These are phyloP conservation scores for Fusarium camptoceras DNA, from an alignment of 2,329 filamentous ascomycete genomes.

Conservation along the genomic window DNA sequence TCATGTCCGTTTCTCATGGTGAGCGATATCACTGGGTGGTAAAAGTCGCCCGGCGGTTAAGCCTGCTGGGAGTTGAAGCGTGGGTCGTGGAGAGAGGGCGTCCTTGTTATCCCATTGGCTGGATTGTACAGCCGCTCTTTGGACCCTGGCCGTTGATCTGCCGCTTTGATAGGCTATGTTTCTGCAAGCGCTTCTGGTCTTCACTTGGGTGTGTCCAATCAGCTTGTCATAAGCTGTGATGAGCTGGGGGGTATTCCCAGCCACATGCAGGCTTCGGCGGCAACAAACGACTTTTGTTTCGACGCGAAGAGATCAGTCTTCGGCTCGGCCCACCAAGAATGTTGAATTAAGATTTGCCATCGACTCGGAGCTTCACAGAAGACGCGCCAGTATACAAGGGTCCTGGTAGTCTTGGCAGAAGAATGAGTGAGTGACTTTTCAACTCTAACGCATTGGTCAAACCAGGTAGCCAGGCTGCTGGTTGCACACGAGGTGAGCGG, in stretches of 20 bases:
- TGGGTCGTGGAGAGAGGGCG: slow-evolving; percentile 38
- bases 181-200: slow-evolving; percentile 40
- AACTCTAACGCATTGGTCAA: slow-evolving; percentile 4
- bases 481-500: slow-evolving; percentile 12
- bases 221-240: slow-evolving; percentile 48
- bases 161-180: slow-evolving; percentile 42
- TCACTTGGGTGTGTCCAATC: slow-evolving; percentile 54
- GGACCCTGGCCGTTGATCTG: slow-evolving; percentile 35
- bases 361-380: not conserved
- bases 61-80: slow-evolving; percentile 33
- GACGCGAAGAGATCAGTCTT: slow-evolving; percentile 27
- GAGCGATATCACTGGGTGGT: slow-evolving; percentile 30
- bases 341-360: slow-evolving; percentile 22
- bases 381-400: not conserved
- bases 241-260: slow-evolving; percentile 51
- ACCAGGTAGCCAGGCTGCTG: not conserved
- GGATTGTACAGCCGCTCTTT: slow-evolving; percentile 19
- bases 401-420: slow-evolving; percentile 13
- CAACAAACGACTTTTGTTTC: slow-evolving; percentile 54
- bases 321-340: slow-evolving; percentile 22
- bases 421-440: slow-evolving; percentile 32
- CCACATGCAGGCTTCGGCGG: slow-evolving; percentile 59
- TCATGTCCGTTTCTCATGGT: slow-evolving; percentile 16
- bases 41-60: slow-evolving; percentile 36
- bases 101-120: slow-evolving; percentile 38